phyloP scores from a whole-genome alignment of 495 filamentous ascomycete species.

The Echria macrotheca region DNA sequence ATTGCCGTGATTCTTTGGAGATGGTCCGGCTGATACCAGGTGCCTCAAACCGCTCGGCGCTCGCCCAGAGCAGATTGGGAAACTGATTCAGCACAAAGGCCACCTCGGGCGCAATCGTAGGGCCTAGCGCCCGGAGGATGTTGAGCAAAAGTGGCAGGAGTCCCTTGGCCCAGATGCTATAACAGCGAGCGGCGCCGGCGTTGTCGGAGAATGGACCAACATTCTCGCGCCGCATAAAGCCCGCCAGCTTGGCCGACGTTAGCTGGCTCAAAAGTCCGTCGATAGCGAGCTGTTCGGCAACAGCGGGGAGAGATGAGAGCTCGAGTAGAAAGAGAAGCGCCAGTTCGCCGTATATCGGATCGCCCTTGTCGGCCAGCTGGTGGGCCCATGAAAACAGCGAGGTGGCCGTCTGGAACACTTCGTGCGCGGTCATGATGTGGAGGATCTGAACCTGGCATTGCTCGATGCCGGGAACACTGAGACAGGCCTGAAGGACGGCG shows the following conservation, averaged over 20 bases:
- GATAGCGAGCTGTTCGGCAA: constrained; percentile 85
- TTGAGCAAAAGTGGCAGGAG: constrained; percentile 88
- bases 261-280: constrained; percentile 76
- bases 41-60: constrained; percentile 55
- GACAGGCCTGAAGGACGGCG: constrained; percentile 76
- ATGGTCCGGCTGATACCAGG: constrained; percentile 44
- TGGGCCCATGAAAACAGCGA: constrained; percentile 95
- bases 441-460: constrained; percentile 59
- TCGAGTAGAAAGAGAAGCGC: constrained; percentile 82
- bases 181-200: constrained; percentile 53
- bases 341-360: constrained; percentile 92
- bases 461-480: constrained; percentile 64
- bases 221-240: constrained; percentile 60
- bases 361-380: constrained; percentile 62
- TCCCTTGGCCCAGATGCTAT: constrained; percentile 82
- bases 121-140: constrained; percentile 73
- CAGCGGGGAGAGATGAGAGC: constrained; percentile 69
- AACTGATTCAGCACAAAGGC: constrained; percentile 82
- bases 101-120: constrained; percentile 74
- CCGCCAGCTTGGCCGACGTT: constrained; percentile 67
- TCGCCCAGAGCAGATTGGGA: constrained; percentile 61
- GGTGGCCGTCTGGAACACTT: constrained; percentile 73
- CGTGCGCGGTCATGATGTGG: constrained; percentile 56
- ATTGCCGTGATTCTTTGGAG: constrained; percentile 33
- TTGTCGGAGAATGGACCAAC: constrained; percentile 61